Evolutionary conservation across 495 filamentous ascomycete genomes (phyloP).

Genomic region (Penicillium flavigenum): DNA sequence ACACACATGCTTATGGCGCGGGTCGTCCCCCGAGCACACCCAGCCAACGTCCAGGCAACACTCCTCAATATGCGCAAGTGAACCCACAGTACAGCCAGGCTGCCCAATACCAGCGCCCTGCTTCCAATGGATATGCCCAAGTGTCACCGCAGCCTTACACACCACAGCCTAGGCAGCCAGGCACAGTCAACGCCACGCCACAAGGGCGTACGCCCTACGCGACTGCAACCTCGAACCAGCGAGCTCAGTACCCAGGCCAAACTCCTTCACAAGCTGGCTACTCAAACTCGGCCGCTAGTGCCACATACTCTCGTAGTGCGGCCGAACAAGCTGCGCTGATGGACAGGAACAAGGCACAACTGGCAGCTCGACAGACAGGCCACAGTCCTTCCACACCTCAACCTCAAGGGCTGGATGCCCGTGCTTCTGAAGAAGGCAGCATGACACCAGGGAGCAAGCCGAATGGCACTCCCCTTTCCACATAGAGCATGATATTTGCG

Average conservation of each 20-base stretch:
- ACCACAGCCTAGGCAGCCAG: slow-evolving; percentile 41
- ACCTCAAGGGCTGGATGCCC: slow-evolving; percentile 26
- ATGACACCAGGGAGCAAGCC: slow-evolving; percentile 41
- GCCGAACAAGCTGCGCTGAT: slow-evolving; percentile 49
- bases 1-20: slow-evolving; percentile 37
- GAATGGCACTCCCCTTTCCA: slow-evolving; percentile 45
- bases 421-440: slow-evolving; percentile 39
- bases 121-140: slow-evolving; percentile 43
- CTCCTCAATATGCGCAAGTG: slow-evolving; percentile 39
- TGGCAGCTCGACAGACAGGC: slow-evolving; percentile 35
- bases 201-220: slow-evolving; percentile 34
- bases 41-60: slow-evolving; percentile 40
- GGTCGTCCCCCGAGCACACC: slow-evolving; percentile 46
- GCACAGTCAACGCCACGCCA: slow-evolving; percentile 35
- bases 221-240: slow-evolving; percentile 20
- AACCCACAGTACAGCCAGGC: slow-evolving; percentile 42
- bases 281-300: slow-evolving; percentile 42
- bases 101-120: slow-evolving; percentile 41
- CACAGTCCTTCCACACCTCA: slow-evolving; percentile 47
- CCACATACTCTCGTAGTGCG: slow-evolving; percentile 44
- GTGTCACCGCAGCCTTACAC: slow-evolving; percentile 44
- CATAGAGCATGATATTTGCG: slow-evolving; percentile 18
- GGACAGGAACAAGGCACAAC: slow-evolving; percentile 47
- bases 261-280: slow-evolving; percentile 38
- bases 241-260: slow-evolving; percentile 16